Base-by-base conservation (phyloP, 306 rosid species). In the Elaeagnus macrophylla region DNA sequence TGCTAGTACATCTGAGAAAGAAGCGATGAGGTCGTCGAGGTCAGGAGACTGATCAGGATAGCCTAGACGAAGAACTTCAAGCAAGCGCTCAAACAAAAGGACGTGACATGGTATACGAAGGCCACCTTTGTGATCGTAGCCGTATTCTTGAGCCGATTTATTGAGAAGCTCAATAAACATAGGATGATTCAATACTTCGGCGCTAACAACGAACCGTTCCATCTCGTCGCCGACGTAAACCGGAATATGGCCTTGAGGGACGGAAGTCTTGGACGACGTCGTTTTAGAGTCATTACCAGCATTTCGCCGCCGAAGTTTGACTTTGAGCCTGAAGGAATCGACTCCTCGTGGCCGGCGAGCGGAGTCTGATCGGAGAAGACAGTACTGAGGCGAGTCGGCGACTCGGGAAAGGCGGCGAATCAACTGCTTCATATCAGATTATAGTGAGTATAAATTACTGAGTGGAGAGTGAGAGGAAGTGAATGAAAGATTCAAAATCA, bases 151-250 rank as follows among this genome's bases (percentile, higher is more conserved):
- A 0, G 96, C 96, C 35, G 97, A 86, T 39, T 72, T 74, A 72
- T 86, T 78, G 35, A 91, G 75, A 2, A 90, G 97, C 70, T 86
- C 77, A 4, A 86, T 79, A 73, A 91, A 91, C 41, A 84, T 53
- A 5, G 96, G 97, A 35, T 91, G 96, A 71, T 91, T 86, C 7
- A 91, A 51, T 7, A 91, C 74, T 67, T 91, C 91, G 0, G 94
- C 93, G 52, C 64, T 57, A 7, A 91, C 89, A 1, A 79, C 96
- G 50, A 86, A 86, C 36, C 90, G 65, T 54, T 80, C 80, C 97
- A 86, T 86, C 82, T 91, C 96, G 13, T 86, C 94, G 37, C 97
- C 97, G 12, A 91, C 97, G 79, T 81, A 86, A 54, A 90, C 80
- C 56, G 97, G 97, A 0, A 90, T 80, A 64, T 83, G 86, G 0